These are phyloP conservation scores for Phytophthora chlamydospora DNA, from an alignment of 352 stramenopile genomes.

Conservation along the genomic window DNA sequence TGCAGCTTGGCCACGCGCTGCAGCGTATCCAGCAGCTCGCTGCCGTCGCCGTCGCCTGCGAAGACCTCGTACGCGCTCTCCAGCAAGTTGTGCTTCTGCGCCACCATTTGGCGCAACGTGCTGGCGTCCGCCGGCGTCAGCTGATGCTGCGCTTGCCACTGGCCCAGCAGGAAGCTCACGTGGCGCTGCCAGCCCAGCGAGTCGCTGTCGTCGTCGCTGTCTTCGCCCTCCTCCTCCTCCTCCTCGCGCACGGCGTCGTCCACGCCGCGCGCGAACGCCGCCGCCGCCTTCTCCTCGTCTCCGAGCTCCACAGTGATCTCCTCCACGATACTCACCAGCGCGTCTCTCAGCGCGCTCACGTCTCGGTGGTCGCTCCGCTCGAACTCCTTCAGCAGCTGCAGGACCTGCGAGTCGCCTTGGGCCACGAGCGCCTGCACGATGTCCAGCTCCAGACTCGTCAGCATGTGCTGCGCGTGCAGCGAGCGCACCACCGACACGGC, in stretches of 20 bases:
- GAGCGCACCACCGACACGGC: conserved; percentile 49
- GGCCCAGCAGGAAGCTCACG: conserved; percentile 49
- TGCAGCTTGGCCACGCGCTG: conserved; percentile 76
- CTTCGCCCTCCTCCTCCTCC: conserved; percentile 16
- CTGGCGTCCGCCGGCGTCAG: conserved; percentile 43
- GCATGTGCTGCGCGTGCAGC: conserved; percentile 61
- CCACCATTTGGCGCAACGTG: conserved; percentile 52
- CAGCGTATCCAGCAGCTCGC: conserved; percentile 73
- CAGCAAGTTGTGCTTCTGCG: conserved; percentile 63
- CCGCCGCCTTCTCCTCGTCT: conserved; percentile 62
- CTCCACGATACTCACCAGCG: conserved; percentile 61
- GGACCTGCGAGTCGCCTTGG: conserved; percentile 60
- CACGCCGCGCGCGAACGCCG: conserved; percentile 37
- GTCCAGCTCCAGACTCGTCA: conserved; percentile 67
- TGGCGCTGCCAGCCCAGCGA: conserved; percentile 55
- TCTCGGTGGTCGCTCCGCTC: conserved; percentile 41
- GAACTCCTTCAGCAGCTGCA: conserved; percentile 47
- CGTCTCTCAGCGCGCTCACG: conserved; percentile 42
- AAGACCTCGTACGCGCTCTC: conserved; percentile 80
- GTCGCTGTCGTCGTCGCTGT: conserved; percentile 32
- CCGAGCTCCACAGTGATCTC: conserved; percentile 70
- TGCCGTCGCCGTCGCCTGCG: conserved; percentile 57
- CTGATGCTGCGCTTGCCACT: conserved; percentile 43
- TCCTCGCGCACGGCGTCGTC: conserved; percentile 38
- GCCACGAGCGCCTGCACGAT: conserved; percentile 63